Percentiles rank a stretch among this genome's conserved stretches.
These are phyloP conservation scores for Phalaenopsis aphrodite DNA, from an alignment of 106 monocot genomes.

Conservation along the genomic window DNA sequence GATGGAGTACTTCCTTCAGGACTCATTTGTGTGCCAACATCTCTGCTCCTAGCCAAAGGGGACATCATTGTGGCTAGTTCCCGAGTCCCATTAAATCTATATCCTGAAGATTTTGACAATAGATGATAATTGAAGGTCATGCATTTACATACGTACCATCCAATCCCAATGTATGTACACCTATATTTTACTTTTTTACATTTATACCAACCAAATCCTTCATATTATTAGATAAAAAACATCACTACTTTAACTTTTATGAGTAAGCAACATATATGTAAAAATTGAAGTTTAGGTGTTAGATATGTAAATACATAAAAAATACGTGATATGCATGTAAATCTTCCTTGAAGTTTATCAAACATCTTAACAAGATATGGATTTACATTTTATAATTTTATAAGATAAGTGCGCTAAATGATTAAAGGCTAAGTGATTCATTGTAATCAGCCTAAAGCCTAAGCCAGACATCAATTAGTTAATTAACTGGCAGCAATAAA, in stretches of 20 bases:
- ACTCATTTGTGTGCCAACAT: slow-evolving; percentile 90
- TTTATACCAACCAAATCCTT: too few species aligned
- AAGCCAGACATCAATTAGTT: not conserved
- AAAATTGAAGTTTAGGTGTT: too few species aligned
- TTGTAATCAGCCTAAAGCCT: not conserved
- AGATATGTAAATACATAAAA: too few species aligned
- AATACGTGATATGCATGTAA: too few species aligned
- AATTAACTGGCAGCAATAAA: not conserved
- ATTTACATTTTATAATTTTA: not conserved
- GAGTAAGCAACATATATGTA: too few species aligned
- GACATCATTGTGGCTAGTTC: slow-evolving; percentile 21
- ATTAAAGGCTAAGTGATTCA: not conserved
- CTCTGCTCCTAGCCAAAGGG: slow-evolving; percentile 44
- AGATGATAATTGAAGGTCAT: not conserved
- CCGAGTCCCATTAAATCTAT: slow-evolving; percentile 19
- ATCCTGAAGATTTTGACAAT: slow-evolving; percentile 29
- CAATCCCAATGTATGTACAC: too few species aligned
- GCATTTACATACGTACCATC: not conserved
- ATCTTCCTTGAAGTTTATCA: too few species aligned
- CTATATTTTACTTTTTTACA: too few species aligned
- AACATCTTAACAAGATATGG: not conserved
- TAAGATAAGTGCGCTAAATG: not conserved
- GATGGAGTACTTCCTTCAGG: slow-evolving; percentile 52
- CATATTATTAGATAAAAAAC: too few species aligned
- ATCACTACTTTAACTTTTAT: too few species aligned